Evolutionary conservation across 2,329 filamentous ascomycete species (phyloP).

Genomic region (Stachybotrys echinatus): DNA sequence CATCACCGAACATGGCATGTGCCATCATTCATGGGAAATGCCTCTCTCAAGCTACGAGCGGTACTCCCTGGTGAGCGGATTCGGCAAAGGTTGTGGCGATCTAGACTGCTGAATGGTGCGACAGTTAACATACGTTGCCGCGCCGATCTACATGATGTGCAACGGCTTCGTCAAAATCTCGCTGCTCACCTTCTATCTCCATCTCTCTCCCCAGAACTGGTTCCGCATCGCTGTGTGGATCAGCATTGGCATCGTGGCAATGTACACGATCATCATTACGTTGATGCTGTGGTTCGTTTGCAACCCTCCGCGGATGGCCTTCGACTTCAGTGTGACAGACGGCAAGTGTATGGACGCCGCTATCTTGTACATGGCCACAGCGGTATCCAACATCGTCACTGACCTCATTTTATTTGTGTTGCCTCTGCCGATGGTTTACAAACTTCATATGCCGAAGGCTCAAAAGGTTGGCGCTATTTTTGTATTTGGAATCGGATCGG

Average conservation of each 20-base stretch:
- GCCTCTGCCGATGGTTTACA: conserved; percentile 38
- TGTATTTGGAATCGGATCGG: conserved; percentile 37
- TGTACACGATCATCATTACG: conserved; percentile 21
- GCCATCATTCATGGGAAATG: no score
- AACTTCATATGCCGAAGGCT: conserved; percentile 34
- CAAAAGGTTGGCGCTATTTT: conserved; percentile 38
- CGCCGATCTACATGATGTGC: conserved; percentile 25
- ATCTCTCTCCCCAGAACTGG: conserved; percentile 25
- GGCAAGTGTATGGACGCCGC: conserved; percentile 36
- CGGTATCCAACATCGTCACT: conserved; percentile 39
- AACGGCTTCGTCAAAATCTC: conserved; percentile 30
- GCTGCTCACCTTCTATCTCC: conserved; percentile 29
- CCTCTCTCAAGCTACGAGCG: background rate
- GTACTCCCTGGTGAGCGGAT: background rate
- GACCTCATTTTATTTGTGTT: conserved; percentile 39
- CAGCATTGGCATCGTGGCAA: conserved; percentile 20
- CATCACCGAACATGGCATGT: no score
- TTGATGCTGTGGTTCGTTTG: conserved; percentile 17
- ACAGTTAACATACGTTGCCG: conserved; percentile 15
- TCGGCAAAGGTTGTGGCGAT: no score
- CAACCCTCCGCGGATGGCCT: conserved; percentile 15
- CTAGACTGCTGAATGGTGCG: no score
- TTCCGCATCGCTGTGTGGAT: conserved; percentile 22
- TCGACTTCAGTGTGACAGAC: conserved; percentile 12
- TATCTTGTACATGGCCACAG: conserved; percentile 42